phyloP scores from a whole-genome alignment of 1,284 basidiomycete genomes.

The Thecaphora thlaspeos region DNA sequence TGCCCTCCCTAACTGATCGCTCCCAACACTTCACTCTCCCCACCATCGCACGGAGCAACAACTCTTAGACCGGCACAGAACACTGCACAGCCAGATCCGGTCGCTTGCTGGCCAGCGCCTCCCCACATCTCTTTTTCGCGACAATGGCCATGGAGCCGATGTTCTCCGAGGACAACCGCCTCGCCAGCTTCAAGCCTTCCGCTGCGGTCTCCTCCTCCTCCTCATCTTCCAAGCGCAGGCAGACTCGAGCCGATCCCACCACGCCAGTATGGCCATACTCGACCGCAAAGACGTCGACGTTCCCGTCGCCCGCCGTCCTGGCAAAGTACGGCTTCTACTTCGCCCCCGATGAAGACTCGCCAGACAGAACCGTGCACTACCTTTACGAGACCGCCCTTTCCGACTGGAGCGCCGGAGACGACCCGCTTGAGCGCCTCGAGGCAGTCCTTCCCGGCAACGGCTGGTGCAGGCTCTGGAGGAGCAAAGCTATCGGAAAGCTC shows the following conservation, averaged over 20 bases:
- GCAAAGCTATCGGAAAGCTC: conserved; percentile 7
- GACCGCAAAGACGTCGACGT: conserved; percentile 19
- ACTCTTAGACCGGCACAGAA: too few species aligned
- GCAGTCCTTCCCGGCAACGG: conserved; percentile 24
- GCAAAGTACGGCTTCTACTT: conserved; percentile 51
- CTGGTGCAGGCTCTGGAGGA: conserved; percentile 36
- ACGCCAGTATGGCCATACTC: conserved; percentile 33
- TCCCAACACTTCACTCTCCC: too few species aligned
- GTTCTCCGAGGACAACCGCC: conserved; percentile 27
- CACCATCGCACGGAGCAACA: too few species aligned
- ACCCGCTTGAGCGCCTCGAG: conserved; percentile 35
- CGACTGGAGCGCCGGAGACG: conserved; percentile 44
- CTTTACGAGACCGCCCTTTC: conserved; percentile 41
- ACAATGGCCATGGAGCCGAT: conserved; percentile 4
- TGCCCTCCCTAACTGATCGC: too few species aligned
- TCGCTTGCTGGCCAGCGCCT: too few species aligned
- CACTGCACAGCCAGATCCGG: too few species aligned
- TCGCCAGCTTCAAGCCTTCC: conserved; percentile 25
- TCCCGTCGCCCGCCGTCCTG: conserved; percentile 42
- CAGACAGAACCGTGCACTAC: conserved; percentile 45
- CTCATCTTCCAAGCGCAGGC: conserved; percentile 5
- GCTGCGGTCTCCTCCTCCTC: conserved; percentile 14
- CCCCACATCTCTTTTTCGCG: background rate
- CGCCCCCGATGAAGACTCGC: conserved; percentile 25
- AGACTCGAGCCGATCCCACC: conserved; percentile 3